phyloP scores from a whole-genome alignment of 225 moss, liverwort and hornwort species.

The Marchantia polymorpha region DNA sequence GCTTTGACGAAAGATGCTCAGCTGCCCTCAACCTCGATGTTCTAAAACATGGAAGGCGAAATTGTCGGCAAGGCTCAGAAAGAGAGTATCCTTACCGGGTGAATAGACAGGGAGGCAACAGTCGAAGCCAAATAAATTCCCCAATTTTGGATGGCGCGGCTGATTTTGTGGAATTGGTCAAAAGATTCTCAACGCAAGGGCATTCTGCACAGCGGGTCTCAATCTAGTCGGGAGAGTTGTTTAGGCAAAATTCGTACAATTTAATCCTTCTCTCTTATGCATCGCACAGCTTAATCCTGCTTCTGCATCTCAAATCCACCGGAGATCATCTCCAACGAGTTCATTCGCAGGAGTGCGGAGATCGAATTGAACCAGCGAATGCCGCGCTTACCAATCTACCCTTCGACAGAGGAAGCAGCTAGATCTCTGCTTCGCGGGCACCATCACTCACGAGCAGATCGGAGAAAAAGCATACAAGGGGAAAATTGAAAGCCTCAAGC shows the following conservation, averaged over 20 bases:
- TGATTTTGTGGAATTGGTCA: neutral
- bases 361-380: neutral
- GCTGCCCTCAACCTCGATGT: neutral
- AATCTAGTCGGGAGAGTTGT: neutral
- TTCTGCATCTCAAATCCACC: neutral
- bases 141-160: neutral
- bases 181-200: neutral
- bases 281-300: neutral
- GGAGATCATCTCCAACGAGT: neutral
- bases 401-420: neutral
- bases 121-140: neutral
- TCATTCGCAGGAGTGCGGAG: no score
- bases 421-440: neutral
- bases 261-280: neutral
- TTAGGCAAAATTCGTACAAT: neutral
- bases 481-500: neutral
- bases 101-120: neutral
- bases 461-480: neutral
- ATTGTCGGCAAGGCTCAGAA: neutral
- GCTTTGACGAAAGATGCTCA: neutral
- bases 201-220: constrained; percentile 4
- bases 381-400: neutral
- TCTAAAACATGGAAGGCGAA: no score
- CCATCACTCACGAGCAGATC: no score
- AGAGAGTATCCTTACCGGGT: neutral